These are phyloP conservation scores for Wickerhamiella dianesei DNA, from an alignment of 805 yeast genomes.

Conservation along the genomic window DNA sequence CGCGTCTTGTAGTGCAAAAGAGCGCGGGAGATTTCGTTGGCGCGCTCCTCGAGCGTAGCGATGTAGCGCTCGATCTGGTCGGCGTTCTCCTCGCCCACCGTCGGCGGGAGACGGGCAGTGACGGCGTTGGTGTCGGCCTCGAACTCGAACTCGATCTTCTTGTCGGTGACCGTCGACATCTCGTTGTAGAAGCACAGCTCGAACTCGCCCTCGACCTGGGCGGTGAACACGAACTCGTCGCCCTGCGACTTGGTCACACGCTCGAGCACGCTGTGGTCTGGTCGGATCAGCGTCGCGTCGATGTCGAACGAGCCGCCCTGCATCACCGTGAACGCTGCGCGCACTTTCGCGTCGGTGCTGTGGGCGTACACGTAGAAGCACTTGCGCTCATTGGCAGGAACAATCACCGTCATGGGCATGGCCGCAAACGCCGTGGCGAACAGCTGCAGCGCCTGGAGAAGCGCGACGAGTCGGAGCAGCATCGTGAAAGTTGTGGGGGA, in stretches of 20 bases:
- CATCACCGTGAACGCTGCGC: constrained; percentile 74
- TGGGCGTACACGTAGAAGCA: constrained; percentile 63
- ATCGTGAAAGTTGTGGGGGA: background rate
- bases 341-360: constrained; percentile 44
- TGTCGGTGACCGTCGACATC: constrained; percentile 70
- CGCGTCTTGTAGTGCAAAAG: constrained; percentile 79
- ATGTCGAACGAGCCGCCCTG: constrained; percentile 70
- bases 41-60: constrained; percentile 20
- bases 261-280: constrained; percentile 40
- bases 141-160: constrained; percentile 74
- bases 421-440: constrained; percentile 10
- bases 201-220: constrained; percentile 61
- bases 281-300: constrained; percentile 47
- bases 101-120: constrained; percentile 47
- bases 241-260: constrained; percentile 52
- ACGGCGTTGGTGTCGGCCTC: constrained; percentile 30
- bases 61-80: constrained; percentile 23
- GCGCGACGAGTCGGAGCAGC: background rate
- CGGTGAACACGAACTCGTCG: constrained; percentile 65
- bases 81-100: constrained; percentile 21
- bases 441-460: constrained; percentile 3
- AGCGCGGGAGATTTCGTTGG: constrained; percentile 22
- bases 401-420: constrained; percentile 55
- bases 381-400: constrained; percentile 60
- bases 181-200: constrained; percentile 75